Evolutionary conservation across 345 rosid genomes (phyloP), one percentile per base, ranked within the genome.

Genomic region (Gossypium arboreum): DNA sequence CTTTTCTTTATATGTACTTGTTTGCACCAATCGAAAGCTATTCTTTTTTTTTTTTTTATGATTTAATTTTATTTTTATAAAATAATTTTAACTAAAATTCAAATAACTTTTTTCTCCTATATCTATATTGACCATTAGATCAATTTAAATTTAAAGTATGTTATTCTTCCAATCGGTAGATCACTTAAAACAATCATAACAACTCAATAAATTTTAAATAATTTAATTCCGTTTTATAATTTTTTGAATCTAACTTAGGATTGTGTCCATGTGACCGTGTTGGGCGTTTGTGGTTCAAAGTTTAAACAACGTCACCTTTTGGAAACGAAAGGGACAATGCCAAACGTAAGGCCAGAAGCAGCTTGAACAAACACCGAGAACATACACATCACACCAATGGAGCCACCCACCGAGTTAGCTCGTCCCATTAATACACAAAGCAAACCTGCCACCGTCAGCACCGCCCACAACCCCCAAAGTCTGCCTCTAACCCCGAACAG

Each of bases 261-360:
- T 34, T 34, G 39, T 34, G 39, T 34, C 39, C 41, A 34, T 5
- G 7, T 34, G 41, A 34, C 41, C 41, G 41, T 34, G 41, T 34
- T 34, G 41, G 41, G 41, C 7, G 7, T 34, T 34, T 34, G 41
- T 34, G 41, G 41, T 5, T 34, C 7, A 34, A 34, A 34, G 41
- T 34, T 34, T 34, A 34, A 10, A 45, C 12, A 12, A 12, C 51
- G 12, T 47, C 0, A 47, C 98, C 93, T 85, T 20, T 81, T 87
- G 83, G 96, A 88, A 79, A 94, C 91, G 75, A 94, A 94, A 29
- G 98, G 96, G 2, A 90, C 96, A 3, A 94, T 87, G 20, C 97
- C 98, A 73, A 90, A 94, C 0, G 85, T 84, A 70, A 94, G 91
- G 65, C 98, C 98, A 12, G 94, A 83, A 60, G 98, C 86, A 18